phyloP scores from a whole-genome alignment of 805 yeast genomes.

The Starmerella stigmatis region DNA sequence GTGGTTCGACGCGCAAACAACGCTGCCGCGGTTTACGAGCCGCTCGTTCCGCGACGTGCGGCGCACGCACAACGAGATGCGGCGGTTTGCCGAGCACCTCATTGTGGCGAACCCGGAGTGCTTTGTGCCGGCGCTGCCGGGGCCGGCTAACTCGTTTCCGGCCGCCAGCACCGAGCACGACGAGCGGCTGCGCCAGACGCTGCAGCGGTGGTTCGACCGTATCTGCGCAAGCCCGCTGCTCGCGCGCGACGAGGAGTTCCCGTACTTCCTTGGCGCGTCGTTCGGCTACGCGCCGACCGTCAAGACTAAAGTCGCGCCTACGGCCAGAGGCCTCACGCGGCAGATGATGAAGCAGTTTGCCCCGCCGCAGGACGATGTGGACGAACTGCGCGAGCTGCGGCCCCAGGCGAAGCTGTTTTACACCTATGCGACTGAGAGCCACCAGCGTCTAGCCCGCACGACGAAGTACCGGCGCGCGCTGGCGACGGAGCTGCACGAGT shows the following conservation, averaged over 20 bases:
- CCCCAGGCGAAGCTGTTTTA: constrained; percentile 76
- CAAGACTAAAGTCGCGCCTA: constrained; percentile 45
- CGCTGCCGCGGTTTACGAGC: constrained; percentile 59
- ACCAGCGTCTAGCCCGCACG: constrained; percentile 48
- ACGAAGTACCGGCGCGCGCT: constrained; percentile 38
- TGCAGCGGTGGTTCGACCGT: constrained; percentile 83
- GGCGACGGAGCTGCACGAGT: constrained; percentile 44
- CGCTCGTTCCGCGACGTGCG: constrained; percentile 66
- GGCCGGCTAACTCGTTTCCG: constrained; percentile 65
- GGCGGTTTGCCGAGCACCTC: constrained; percentile 63
- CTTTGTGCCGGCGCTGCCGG: constrained; percentile 82
- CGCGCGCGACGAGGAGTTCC: constrained; percentile 77
- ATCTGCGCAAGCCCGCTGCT: constrained; percentile 66
- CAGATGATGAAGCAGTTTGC: constrained; percentile 85
- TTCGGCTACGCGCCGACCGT: constrained; percentile 55
- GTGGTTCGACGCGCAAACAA: constrained; percentile 56
- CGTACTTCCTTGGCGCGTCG: constrained; percentile 71
- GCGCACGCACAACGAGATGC: constrained; percentile 69
- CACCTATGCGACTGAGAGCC: constrained; percentile 42
- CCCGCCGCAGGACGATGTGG: constrained; percentile 81
- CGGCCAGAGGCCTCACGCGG: constrained; percentile 78
- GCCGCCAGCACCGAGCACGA: constrained; percentile 75
- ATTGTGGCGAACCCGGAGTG: constrained; percentile 80
- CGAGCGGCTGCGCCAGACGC: constrained; percentile 41
- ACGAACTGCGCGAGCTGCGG: constrained; percentile 71